Conservation (phyloP, 2,329 filamentous ascomycete genomes). For the Dichotomopilus funicola region DNA sequence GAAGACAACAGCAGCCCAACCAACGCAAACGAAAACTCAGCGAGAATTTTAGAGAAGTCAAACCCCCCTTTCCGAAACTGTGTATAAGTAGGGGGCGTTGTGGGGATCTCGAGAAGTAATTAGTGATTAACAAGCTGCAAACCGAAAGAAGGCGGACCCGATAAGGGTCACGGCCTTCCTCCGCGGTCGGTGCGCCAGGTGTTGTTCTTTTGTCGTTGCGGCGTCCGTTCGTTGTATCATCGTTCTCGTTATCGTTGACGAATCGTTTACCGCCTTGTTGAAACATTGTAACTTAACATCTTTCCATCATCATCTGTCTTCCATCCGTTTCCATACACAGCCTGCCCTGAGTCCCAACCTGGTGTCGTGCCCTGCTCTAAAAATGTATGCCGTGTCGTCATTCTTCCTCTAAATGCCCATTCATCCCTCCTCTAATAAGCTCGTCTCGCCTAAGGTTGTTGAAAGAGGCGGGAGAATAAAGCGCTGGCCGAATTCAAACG, state of each 20-base stretch:
- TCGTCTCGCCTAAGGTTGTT: not conserved
- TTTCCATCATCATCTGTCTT: too few species aligned
- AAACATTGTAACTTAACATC: too few species aligned
- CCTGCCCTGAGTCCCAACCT: too few species aligned
- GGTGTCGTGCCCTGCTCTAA: not conserved
- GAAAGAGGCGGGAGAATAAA: not conserved
- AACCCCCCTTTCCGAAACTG: not conserved
- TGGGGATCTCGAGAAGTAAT: not conserved
- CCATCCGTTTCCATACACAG: too few species aligned
- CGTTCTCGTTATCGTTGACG: too few species aligned
- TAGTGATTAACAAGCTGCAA: slow-evolving; percentile 1
- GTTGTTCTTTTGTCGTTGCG: too few species aligned
- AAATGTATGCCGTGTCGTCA: not conserved
- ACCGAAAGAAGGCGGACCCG: not conserved
- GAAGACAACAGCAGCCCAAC: too few species aligned
- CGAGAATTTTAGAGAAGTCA: not conserved
- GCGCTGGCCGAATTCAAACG: too few species aligned
- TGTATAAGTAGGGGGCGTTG: not conserved
- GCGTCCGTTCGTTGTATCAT: too few species aligned
- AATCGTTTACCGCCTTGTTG: too few species aligned
- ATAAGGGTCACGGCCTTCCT: not conserved
- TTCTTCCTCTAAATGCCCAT: not conserved
- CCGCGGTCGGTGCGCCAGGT: too few species aligned
- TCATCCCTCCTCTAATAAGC: not conserved
- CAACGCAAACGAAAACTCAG: too few species aligned